A percentile compares a stretch with the other conserved stretches of the same genome.
Evolutionary conservation across 305 asterid species (phyloP).

Genomic region (Rubia peregrina): DNA sequence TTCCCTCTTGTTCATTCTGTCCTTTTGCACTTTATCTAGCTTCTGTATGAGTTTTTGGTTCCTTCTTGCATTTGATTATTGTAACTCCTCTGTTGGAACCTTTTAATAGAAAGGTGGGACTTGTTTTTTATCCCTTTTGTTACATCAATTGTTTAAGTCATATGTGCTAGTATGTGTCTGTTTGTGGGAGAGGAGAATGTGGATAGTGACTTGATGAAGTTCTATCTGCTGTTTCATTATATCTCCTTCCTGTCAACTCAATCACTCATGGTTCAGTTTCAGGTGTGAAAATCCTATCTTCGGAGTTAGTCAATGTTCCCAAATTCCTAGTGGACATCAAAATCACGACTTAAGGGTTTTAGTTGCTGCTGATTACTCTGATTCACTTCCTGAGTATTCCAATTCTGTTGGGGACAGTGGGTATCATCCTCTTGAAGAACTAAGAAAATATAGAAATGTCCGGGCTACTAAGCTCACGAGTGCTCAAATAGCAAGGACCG

Average conservation of each 20-base stretch:
- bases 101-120: background rate
- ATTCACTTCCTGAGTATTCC: conserved; percentile 67
- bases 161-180: background rate
- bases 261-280: conserved; percentile 33
- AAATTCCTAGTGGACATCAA: conserved; percentile 38
- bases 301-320: conserved; percentile 41
- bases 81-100: background rate
- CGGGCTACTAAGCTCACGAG: conserved; percentile 48
- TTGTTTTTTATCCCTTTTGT: background rate
- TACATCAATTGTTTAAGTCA: background rate
- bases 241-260: background rate
- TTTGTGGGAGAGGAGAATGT: background rate
- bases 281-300: conserved; percentile 40
- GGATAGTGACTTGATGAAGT: background rate
- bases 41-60: background rate
- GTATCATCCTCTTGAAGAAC: conserved; percentile 81
- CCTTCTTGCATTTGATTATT: background rate
- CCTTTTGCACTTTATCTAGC: background rate
- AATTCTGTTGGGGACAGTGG: conserved; percentile 37
- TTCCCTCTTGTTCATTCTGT: background rate
- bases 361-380: conserved; percentile 82
- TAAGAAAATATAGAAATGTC: conserved; percentile 40
- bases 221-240: background rate
- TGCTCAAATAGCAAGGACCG: conserved; percentile 73
- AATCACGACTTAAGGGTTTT: conserved; percentile 44